Conservation (phyloP, 345 rosid species). For the Salix brachista region DNA sequence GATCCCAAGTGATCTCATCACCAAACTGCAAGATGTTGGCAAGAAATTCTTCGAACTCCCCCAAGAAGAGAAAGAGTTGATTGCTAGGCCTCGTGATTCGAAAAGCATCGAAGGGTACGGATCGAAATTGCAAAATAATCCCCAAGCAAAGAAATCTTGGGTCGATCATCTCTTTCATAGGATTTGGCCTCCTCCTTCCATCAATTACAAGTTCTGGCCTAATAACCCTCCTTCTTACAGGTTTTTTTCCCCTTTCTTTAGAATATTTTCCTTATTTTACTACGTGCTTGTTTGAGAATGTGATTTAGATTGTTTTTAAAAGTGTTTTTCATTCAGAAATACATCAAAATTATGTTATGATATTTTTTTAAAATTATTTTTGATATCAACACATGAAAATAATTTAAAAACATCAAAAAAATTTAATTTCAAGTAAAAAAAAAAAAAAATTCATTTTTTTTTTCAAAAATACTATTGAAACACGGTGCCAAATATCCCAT, state of each 20-base stretch:
- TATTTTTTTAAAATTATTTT: too few species aligned
- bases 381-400: too few species aligned
- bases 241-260: conserved; percentile 11
- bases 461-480: too few species aligned
- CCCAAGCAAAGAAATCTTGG: conserved; percentile 64
- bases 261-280: too few species aligned
- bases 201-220: conserved; percentile 75
- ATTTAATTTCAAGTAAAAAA: too few species aligned
- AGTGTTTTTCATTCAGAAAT: too few species aligned
- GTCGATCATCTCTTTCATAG: conserved; percentile 76
- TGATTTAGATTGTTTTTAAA: too few species aligned
- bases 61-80: not conserved
- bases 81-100: not conserved
- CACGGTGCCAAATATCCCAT: too few species aligned
- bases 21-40: not conserved
- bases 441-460: too few species aligned
- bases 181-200: conserved; percentile 64
- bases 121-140: conserved; percentile 44
- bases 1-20: not conserved
- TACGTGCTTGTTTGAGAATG: too few species aligned
- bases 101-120: conserved; percentile 49
- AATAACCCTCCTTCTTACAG: conserved; percentile 64
- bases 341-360: too few species aligned
- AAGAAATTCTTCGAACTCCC: not conserved
- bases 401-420: too few species aligned